Evolutionary conservation across 2,329 filamentous ascomycete genomes (phyloP).

Genomic region (Neonectria coccinea): DNA sequence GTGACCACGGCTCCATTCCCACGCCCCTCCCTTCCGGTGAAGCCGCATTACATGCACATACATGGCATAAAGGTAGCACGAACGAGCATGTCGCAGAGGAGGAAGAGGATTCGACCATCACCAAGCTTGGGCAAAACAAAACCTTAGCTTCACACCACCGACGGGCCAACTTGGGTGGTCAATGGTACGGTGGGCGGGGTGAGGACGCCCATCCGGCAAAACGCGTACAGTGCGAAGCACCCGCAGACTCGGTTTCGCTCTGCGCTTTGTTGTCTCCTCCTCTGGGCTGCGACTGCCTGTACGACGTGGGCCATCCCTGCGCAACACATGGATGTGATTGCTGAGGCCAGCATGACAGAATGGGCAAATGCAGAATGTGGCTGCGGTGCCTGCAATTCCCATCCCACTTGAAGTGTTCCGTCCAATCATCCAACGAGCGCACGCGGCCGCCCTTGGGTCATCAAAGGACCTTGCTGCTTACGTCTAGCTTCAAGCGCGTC

Average conservation of each 20-base stretch:
- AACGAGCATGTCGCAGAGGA: slow-evolving; percentile 8
- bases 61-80: slow-evolving; percentile 1
- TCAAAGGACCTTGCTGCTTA: slow-evolving; percentile 12
- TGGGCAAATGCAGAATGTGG: slow-evolving; percentile 20
- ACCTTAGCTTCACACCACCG: slow-evolving; percentile 34
- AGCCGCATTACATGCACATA: slow-evolving; percentile 17
- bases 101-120: slow-evolving; percentile 7
- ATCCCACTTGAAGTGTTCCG: slow-evolving; percentile 24
- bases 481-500: slow-evolving; percentile 22
- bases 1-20: slow-evolving; percentile 18
- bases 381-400: slow-evolving; percentile 30
- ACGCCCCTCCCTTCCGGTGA: slow-evolving; percentile 17
- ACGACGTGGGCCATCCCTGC: slow-evolving; percentile 28
- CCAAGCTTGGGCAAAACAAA: slow-evolving; percentile 10
- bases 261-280: slow-evolving; percentile 9
- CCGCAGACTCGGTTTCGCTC: slow-evolving; percentile 2
- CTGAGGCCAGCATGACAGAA: slow-evolving; percentile 35
- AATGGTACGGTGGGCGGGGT: slow-evolving; percentile 27
- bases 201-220: slow-evolving; percentile 14
- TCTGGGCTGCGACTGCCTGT: slow-evolving; percentile 1
- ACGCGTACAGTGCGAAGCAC: slow-evolving; percentile 35
- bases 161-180: slow-evolving; percentile 11
- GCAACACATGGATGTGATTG: slow-evolving; percentile 16
- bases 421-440: slow-evolving; percentile 35
- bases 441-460: slow-evolving; percentile 13